Evolutionary conservation across 257 asterid species (phyloP).

Genomic region (Eucommia ulmoides): DNA sequence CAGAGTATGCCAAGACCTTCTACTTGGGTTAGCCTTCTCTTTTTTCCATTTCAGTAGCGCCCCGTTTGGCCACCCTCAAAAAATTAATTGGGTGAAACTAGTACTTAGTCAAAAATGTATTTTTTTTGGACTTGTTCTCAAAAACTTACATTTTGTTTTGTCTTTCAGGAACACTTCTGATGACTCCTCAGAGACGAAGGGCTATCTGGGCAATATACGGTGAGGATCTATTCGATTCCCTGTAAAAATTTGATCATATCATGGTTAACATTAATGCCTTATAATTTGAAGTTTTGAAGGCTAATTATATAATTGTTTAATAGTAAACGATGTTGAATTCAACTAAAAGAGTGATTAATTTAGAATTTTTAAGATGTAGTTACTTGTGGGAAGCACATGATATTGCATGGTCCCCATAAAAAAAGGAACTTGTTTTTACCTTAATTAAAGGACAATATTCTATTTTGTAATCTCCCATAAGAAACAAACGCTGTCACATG

Average conservation of each 20-base stretch:
- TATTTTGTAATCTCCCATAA: background rate
- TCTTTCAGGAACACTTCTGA: slow-evolving; percentile 71
- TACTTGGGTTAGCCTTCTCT: slow-evolving; percentile 24
- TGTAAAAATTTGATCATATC: background rate
- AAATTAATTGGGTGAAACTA: too few relatives aligned
- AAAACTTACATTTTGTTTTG: slow-evolving; percentile 2
- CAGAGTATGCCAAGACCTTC: slow-evolving; percentile 97
- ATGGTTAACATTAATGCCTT: background rate
- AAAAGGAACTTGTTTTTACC: background rate
- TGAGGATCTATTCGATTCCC: slow-evolving; percentile 23
- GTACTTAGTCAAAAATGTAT: background rate
- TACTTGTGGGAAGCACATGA: background rate
- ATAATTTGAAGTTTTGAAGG: background rate
- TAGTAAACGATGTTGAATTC: background rate
- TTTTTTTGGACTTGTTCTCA: too few relatives aligned
- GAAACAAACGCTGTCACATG: background rate
- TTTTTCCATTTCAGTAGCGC: slow-evolving; percentile 14
- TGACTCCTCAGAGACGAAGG: slow-evolving; percentile 90
- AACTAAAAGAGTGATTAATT: background rate
- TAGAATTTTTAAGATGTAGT: background rate
- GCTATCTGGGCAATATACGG: slow-evolving; percentile 99
- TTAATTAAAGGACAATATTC: background rate
- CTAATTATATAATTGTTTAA: background rate
- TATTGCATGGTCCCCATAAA: background rate
- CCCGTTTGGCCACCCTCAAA: too few relatives aligned